Evolutionary conservation across 495 filamentous ascomycete species (phyloP), one percentile per base, ranked within the genome.

Genomic region (Elasticomyces elasticus): DNA sequence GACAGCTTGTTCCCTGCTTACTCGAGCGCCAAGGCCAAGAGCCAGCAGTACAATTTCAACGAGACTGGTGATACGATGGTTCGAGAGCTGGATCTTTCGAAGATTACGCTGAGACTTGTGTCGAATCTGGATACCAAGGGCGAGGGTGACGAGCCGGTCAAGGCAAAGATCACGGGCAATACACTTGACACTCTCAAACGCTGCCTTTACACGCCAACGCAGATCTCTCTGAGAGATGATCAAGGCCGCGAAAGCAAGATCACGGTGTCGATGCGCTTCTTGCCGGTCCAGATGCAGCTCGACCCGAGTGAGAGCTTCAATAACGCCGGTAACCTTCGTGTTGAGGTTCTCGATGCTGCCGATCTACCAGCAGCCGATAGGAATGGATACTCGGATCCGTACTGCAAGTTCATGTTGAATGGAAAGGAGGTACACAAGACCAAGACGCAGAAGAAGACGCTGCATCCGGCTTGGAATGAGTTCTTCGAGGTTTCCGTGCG

Each of bases 11-110:
- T 91, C 76, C 86, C 92, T 1, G 83, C 89, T 1, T 96, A 94
- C 63, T 72, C 74, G n/a, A 89, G 87, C 13, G 76, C 82, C 9
- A 87, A 82, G 52, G 79, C 89, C 26, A 83, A 76, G 59, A 72
- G 74, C 5, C 82, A 75, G 55, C 70, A 76, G 1, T 74, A 77
- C 53, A 85, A 78, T 35, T 86, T 95, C 62, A 81, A 89, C 54
- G 92, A 97, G 72, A 86, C 87, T 54, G 90, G 92, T 24, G 92
- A 99, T 69, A 89, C 89, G 23, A 89, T 99, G 64, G 87, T 99
- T 31, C 87, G 92, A 49, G 92, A 99, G 64, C 78, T 99, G 17
- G 92, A 99, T 42, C 87, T 94, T 59, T 99, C 92, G 1, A 84
- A 85, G 65, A 79, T 99, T 57, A 95, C 90, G 1, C 75, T 99